Percentiles rank a stretch among this genome's conserved stretches.
Evolutionary conservation across 2,329 filamentous ascomycete genomes (phyloP).

Genomic region (Xylariomycetidae sp.): DNA sequence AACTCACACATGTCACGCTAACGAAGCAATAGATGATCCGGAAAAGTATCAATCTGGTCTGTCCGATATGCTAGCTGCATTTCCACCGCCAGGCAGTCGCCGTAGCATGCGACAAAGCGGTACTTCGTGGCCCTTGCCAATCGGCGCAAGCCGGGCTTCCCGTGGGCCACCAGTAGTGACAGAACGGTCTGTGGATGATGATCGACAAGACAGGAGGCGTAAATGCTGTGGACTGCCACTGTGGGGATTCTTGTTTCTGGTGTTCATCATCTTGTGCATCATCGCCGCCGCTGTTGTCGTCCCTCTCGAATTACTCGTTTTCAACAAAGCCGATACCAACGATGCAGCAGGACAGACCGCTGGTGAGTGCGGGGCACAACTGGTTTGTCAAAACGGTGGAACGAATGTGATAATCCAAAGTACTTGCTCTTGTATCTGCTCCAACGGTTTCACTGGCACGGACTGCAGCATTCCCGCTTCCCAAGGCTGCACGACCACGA

Average conservation of each 20-base stretch:
- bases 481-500: conserved; percentile 49
- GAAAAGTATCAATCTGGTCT: conserved; percentile 48
- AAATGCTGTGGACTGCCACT: conserved; percentile 80
- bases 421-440: conserved; percentile 80
- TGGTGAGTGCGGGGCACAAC: conserved; percentile 53
- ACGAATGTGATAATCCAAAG: conserved; percentile 64
- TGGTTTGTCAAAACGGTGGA: conserved; percentile 76
- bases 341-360: conserved; percentile 31
- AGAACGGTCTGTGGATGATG: conserved; percentile 5
- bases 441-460: conserved; percentile 72
- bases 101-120: conserved; percentile 41
- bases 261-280: conserved; percentile 64
- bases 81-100: conserved; percentile 52
- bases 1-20: not conserved
- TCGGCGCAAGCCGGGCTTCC: conserved; percentile 21
- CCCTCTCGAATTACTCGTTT: conserved; percentile 63
- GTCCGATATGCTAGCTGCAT: conserved; percentile 63
- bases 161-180: conserved; percentile 10
- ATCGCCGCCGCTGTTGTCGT: conserved; percentile 79
- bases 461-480: conserved; percentile 45
- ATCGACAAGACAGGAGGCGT: conserved; percentile 34
- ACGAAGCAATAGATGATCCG: conserved; percentile 22
- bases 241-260: conserved; percentile 67
- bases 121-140: conserved; percentile 46
- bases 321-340: conserved; percentile 40